phyloP scores from a whole-genome alignment of 768 basidiomycete species.

The Suillus plorans region DNA sequence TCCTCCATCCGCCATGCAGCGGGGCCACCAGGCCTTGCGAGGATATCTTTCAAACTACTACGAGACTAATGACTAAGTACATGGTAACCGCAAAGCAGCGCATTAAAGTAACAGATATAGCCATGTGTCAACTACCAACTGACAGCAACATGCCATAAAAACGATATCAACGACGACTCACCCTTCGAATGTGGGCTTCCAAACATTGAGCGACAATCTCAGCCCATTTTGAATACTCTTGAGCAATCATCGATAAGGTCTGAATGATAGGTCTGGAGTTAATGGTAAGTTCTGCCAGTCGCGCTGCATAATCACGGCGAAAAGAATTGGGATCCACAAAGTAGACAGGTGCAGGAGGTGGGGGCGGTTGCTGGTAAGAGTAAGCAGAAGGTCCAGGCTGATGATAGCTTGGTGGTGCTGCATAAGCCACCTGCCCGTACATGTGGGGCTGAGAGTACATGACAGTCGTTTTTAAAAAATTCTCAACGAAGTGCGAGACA shows the following conservation, averaged over 20 bases:
- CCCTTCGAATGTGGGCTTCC: conserved; percentile 82
- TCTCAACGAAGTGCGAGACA: conserved; percentile 7
- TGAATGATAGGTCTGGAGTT: conserved; percentile 97
- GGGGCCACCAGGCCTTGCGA: conserved; percentile 34
- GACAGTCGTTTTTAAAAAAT: conserved; percentile 3
- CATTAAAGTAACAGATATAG: conserved; percentile 22
- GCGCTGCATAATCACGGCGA: conserved; percentile 72
- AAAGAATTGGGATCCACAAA: conserved; percentile 68
- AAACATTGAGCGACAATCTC: conserved; percentile 80
- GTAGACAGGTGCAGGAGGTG: conserved; percentile 42
- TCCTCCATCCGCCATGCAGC: conserved; percentile 34
- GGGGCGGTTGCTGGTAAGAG: conserved; percentile 49
- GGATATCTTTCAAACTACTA: conserved; percentile 43
- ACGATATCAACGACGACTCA: conserved; percentile 52
- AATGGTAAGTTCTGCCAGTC: conserved; percentile 81
- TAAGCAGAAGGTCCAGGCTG: conserved; percentile 43
- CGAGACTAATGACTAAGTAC: conserved; percentile 44
- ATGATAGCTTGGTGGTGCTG: conserved; percentile 44
- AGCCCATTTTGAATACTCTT: conserved; percentile 78
- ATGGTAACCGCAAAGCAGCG: conserved; percentile 34
- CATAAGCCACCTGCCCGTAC: conserved; percentile 59
- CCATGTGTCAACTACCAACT: conserved; percentile 27
- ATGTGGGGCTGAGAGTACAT: conserved; percentile 60
- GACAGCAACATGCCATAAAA: conserved; percentile 23
- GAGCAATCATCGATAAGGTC: conserved; percentile 87